Conservation (phyloP, 2,329 filamentous ascomycete genomes). For the Claviceps arundinis region DNA sequence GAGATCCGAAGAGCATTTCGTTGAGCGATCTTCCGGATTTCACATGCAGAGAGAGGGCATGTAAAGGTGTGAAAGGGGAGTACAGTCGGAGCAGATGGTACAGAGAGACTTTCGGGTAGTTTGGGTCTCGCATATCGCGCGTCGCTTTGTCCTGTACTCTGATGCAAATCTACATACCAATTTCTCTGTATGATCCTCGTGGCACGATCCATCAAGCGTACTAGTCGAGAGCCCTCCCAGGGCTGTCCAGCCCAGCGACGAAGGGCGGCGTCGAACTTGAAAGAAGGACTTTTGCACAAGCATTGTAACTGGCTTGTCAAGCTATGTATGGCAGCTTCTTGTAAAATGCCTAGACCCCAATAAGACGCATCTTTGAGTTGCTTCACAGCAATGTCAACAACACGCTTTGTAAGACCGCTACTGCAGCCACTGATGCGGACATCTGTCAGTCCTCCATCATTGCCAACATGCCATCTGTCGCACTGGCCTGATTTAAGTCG, state of each 20-base stretch:
- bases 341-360: constrained; percentile 69
- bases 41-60: constrained; percentile 78
- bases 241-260: constrained; percentile 55
- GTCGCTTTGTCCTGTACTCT: constrained; percentile 41
- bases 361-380: constrained; percentile 75
- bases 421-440: constrained; percentile 44
- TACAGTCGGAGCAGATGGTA: constrained; percentile 85
- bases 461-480: constrained; percentile 90
- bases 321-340: constrained; percentile 36
- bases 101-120: constrained; percentile 56
- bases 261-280: constrained; percentile 28
- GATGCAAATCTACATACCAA: constrained; percentile 77
- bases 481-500: constrained; percentile 57
- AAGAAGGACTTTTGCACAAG: constrained; percentile 22
- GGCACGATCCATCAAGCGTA: constrained; percentile 73
- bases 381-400: constrained; percentile 79
- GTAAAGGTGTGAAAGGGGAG: constrained; percentile 97
- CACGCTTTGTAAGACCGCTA: constrained; percentile 77
- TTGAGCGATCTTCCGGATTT: constrained; percentile 88
- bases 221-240: constrained; percentile 79
- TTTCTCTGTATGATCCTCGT: constrained; percentile 66
- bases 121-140: constrained; percentile 57
- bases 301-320: constrained; percentile 33
- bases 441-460: constrained; percentile 69
- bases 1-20: constrained; percentile 89